Evolutionary conservation across 441 rosid genomes (phyloP), one percentile per base, ranked within the genome.

Genomic region (Eruca vesicaria): DNA sequence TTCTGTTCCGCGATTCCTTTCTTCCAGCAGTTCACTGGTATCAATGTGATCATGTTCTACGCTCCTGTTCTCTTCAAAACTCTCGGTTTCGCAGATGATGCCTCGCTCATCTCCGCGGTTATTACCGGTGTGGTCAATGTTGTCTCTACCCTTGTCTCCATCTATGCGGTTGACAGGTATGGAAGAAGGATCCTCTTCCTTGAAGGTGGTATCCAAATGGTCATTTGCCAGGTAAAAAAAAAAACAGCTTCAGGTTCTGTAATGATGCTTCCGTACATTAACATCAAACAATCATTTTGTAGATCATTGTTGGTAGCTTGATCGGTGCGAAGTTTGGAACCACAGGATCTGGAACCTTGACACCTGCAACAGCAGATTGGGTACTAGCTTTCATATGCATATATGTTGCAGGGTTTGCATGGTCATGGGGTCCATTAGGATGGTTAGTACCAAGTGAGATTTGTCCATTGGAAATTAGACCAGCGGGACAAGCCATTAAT

Each of bases 401-500:
- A 4, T 81, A 78, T 7, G 84, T 81, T 4, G 82, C 82, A 43
- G 82, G 80, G 1, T 78, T 67, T 68, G 80, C 80, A 18, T 78
- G 82, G 84, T 81, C 84, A 61, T 81, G 82, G 82, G 84, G 80
- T 20, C 82, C 84, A 11, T 38, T 81, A 33, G 84, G 82, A 21
- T 81, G 84, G 82, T 72, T 81, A 18, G 84, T 81, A 16, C 82
- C 80, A 14, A 81, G 82, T 72, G 84, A 78, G 59, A 78, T 81
- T 1, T 81, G 81, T 31, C 80, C 84, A 1, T 41, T 81, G 68
- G 81, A 81, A 29, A 58, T 78, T 31, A 78, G 84, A 62, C 84
- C 88, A 14, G 86, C 86, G 1, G 88, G 86, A 19, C 86, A 83
- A 76, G 80, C 88, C 11, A 69, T 86, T 43, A 83, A 81, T 16